phyloP scores from a whole-genome alignment of 306 rosid species.

The Castanea crenata region DNA sequence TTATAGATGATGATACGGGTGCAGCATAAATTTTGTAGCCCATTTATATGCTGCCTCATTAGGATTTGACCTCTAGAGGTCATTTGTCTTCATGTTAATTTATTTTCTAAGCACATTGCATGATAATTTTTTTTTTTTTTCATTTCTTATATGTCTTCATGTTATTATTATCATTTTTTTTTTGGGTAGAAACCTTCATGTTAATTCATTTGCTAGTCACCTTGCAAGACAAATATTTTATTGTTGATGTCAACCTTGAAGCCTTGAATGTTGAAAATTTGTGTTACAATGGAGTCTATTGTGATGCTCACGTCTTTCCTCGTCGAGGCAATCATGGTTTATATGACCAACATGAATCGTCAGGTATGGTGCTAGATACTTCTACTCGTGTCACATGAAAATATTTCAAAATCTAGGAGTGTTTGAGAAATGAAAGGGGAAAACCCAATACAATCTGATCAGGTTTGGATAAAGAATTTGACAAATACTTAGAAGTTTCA shows the following conservation, averaged over 20 bases:
- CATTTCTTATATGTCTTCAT: not conserved
- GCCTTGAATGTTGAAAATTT: not conserved
- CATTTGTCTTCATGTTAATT: not conserved
- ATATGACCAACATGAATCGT: not conserved
- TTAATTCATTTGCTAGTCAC: not conserved
- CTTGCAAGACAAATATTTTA: not conserved
- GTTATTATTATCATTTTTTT: not conserved
- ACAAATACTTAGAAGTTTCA: too few species aligned
- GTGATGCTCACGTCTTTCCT: not conserved
- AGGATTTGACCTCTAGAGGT: conserved; percentile 6
- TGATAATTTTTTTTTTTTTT: too few species aligned
- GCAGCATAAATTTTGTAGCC: conserved; percentile 56
- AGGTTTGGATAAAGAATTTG: too few species aligned
- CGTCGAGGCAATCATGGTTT: not conserved
- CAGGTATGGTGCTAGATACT: not conserved
- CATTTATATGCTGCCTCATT: conserved; percentile 37
- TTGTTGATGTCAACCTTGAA: not conserved
- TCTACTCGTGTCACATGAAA: not conserved
- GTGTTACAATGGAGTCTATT: not conserved
- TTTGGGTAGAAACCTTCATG: not conserved
- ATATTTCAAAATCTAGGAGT: too few species aligned
- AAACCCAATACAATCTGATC: too few species aligned
- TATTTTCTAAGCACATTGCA: not conserved
- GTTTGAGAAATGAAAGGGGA: too few species aligned
- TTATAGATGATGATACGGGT: not conserved